Evolutionary conservation across 441 rosid genomes (phyloP), one percentile per base, ranked within the genome.

Genomic region (Populus hybrid): DNA sequence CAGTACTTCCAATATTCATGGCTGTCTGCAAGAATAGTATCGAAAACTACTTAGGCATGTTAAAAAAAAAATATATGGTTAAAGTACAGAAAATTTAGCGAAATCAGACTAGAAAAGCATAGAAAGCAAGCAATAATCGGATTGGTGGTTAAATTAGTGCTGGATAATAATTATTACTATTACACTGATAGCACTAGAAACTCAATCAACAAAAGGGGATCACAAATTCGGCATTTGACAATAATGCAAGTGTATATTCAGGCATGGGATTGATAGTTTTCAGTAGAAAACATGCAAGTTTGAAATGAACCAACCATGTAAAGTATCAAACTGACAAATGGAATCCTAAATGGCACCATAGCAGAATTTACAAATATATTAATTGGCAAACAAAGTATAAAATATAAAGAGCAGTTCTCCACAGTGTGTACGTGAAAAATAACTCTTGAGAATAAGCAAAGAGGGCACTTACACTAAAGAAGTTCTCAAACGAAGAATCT

Each of bases 401-500:
- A 24, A 50, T 40, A 12, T 12, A 8, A 32, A 12, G 10, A 67
- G 40, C 20, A 61, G 66, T 23, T 61, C 24, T 61, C 66, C 23
- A 14, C 57, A 4, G 18, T 12, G 18, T 20, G 23, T 57, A 4
- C 34, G 6, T 32, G 34, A 69, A 69, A 35, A 69, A n/a, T 69
- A n/a, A 18, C 32, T 36, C 34, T 40, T 4, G 26, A 82, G 35
- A 21, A 20, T 36, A 32, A 65, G 18, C 30, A 1, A 36, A 10
- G 32, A 59, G 21, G 73, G 70, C 38, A 79, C 86, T 4, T 88
- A 92, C 97, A 64, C 78, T 86, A 79, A 92, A 90, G 84, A 89
- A 85, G 88, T 84, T 88, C 76, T 84, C 86, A 83, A 92, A 88
- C 57, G 89, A 80, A 24, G 88, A 80, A 72, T 89, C 91, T 82